Evolutionary conservation across 306 rosid species (phyloP), one percentile per base, ranked within the genome.

Genomic region (Glycine latifolia): DNA sequence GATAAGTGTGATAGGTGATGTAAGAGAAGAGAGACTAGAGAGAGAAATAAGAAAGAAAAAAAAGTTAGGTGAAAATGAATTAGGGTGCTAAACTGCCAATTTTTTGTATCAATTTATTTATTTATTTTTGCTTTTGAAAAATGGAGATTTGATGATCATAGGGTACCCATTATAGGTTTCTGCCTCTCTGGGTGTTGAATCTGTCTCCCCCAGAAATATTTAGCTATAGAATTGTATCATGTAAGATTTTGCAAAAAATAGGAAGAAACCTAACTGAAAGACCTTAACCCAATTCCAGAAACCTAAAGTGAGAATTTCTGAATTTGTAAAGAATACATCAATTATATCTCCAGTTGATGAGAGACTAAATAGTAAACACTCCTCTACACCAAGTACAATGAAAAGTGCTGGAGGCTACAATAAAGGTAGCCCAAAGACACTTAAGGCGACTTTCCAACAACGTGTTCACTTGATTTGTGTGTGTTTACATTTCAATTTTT

Each of bases 161-260:
- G 49, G 37, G 17, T 13, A 41, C 10, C 20, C n/a, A 77, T 71
- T 31, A 26, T 26, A 26, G 31, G 43, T 73, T 9, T 54, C 31
- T 26, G 31, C 2, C 2, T 26, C 31, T 26, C 31, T 26, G 31
- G 77, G 69, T 59, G 67, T 52, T 58, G 69, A 58, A 33, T 62
- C 10, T 33, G 17, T 10, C 8, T 33, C 67, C 79, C 6, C 26
- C 26, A 0, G 46, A 68, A 84, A 73, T 74, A 0, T 26, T 84
- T 16, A 37, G 72, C 7, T 73, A 17, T 56, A 58, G 1, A 26
- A 26, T 2, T 26, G 31, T 1, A 26, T 26, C 31, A 26, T 26
- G 31, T 26, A 26, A 26, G 31, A 26, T 26, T 26, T 26, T 26
- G 31, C 31, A 1, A 26, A 26, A 26, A 26, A 26, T 26, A 26